phyloP scores from a whole-genome alignment of 768 basidiomycete species.

The Termitomyces sp. region DNA sequence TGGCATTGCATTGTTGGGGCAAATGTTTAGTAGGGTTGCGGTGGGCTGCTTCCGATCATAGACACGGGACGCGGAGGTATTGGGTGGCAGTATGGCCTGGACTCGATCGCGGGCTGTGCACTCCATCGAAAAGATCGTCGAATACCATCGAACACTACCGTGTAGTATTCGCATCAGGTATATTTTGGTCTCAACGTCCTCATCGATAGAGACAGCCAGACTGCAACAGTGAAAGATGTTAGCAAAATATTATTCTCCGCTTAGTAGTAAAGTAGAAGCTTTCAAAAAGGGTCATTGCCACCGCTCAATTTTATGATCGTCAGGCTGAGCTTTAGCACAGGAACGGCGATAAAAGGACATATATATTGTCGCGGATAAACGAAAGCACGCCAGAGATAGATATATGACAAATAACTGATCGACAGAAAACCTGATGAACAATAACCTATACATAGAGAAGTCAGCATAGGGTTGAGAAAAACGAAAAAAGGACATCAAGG shows the following conservation, averaged over 20 bases:
- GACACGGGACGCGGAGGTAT: neutral
- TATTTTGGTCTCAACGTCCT: too few relatives aligned
- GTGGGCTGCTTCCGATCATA: conserved; percentile 5
- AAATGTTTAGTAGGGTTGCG: neutral
- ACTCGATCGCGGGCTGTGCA: too few relatives aligned
- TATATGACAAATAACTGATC: neutral
- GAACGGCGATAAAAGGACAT: neutral
- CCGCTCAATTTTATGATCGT: neutral
- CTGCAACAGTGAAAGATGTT: too few relatives aligned
- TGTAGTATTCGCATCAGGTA: too few relatives aligned
- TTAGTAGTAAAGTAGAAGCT: too few relatives aligned
- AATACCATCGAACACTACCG: too few relatives aligned
- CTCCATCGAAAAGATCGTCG: too few relatives aligned
- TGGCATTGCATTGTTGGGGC: neutral
- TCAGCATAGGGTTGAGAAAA: neutral
- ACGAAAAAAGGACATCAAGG: neutral
- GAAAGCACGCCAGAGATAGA: neutral
- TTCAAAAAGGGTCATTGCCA: neutral
- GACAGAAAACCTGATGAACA: neutral
- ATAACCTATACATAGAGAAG: neutral
- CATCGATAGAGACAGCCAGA: too few relatives aligned
- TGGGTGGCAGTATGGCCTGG: too few relatives aligned
- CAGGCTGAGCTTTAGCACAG: neutral
- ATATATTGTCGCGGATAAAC: neutral
- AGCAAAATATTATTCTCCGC: too few relatives aligned